These are phyloP conservation scores for Mesembryanthemum crystallinum DNA, from an alignment of 148 eudicot genomes.

Conservation along the genomic window DNA sequence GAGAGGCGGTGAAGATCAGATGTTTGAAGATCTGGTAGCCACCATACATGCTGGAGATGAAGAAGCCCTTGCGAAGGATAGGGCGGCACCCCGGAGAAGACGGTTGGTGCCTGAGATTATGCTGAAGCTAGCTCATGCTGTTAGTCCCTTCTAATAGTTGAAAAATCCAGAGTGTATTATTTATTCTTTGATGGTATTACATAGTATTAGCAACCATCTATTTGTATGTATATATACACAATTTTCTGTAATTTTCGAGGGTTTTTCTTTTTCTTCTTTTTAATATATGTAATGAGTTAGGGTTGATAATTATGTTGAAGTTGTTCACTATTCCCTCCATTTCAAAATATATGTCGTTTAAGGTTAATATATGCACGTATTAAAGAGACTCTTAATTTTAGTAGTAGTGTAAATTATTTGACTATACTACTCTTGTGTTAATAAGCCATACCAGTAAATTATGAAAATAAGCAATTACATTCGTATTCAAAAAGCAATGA, in stretches of 20 bases:
- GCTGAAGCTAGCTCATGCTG: slow-evolving; percentile 65
- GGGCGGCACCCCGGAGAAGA: slow-evolving; percentile 62
- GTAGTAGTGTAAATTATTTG: no score
- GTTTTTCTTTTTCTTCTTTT: no score
- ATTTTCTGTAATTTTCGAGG: neutral
- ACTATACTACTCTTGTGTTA: no score
- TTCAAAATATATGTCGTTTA: no score
- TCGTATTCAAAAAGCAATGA: no score
- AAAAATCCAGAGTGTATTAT: neutral
- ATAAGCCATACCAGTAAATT: no score
- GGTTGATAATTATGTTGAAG: no score
- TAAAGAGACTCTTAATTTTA: no score
- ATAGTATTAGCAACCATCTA: neutral
- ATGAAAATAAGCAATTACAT: no score
- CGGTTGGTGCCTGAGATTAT: slow-evolving; percentile 85
- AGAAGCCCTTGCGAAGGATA: slow-evolving; percentile 70
- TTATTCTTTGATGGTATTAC: neutral
- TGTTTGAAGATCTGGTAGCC: slow-evolving; percentile 75
- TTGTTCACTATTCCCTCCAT: no score
- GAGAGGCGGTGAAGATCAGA: slow-evolving; percentile 86
- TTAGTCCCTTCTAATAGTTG: slow-evolving; percentile 72
- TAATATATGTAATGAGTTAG: no score
- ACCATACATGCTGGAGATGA: slow-evolving; percentile 65
- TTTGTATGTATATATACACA: neutral
- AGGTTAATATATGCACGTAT: no score